phyloP scores from a whole-genome alignment of 371 early-diverging fungal species.

The Parasitella parasitica region DNA sequence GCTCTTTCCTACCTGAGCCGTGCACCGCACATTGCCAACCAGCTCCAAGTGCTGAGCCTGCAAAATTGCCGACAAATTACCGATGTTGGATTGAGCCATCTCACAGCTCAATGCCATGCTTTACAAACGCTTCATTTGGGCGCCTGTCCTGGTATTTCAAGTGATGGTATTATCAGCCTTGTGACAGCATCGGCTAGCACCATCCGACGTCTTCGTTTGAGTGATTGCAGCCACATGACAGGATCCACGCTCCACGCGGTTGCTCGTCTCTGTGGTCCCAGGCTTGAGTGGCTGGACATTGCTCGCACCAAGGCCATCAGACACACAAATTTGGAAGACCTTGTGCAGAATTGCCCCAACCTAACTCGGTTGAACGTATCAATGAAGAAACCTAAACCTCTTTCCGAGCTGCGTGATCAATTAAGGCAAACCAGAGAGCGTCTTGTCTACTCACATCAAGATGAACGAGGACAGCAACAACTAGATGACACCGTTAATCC shows the following conservation, averaged over 20 bases:
- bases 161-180: conserved; percentile 25
- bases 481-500: not conserved
- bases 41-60: conserved; percentile 22
- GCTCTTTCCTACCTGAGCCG: conserved; percentile 16
- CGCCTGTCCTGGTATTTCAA: conserved; percentile 24
- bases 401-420: conserved; percentile 9
- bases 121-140: conserved; percentile 22
- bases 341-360: conserved; percentile 25
- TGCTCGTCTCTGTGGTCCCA: conserved; percentile 19
- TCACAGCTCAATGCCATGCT: conserved; percentile 13
- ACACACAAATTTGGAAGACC: conserved; percentile 16
- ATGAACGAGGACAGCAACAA: not conserved
- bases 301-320: conserved; percentile 21
- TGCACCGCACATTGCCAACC: conserved; percentile 13
- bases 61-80: conserved; percentile 35
- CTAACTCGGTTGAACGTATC: conserved; percentile 18
- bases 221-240: conserved; percentile 31
- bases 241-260: conserved; percentile 18
- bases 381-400: conserved; percentile 17
- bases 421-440: not conserved
- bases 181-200: conserved; percentile 19
- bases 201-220: conserved; percentile 30
- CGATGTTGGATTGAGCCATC: conserved; percentile 22
- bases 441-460: not conserved
- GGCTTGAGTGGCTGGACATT: conserved; percentile 28